Evolutionary conservation across 306 rosid species (phyloP), one percentile per base, ranked within the genome.

Genomic region (Gillenia trifoliata): DNA sequence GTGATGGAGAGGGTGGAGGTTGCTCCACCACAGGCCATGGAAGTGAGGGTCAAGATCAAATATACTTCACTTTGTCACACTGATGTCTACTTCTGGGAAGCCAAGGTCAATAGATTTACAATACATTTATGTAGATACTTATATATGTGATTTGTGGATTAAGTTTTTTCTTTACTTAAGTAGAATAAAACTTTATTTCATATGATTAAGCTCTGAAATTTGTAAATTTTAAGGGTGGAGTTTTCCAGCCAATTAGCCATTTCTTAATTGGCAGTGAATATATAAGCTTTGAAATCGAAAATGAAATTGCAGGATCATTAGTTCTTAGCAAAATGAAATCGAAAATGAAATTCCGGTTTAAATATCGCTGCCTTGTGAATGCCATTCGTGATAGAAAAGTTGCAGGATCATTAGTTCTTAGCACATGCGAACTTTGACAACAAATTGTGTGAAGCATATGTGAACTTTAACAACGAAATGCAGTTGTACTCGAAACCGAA

Each of bases 41-140:
- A 79, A 75, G 83, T 79, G 20, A 66, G 83, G 55, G 13, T 83
- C 57, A 79, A 75, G 57, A 26, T 75, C 72, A 75, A 70, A 45
- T 78, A 78, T 66, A 70, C 86, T 41, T 70, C 84, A 30, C 83
- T 83, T 68, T 83, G 86, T 63, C 86, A 62, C 45, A 83, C 81
- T 41, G 83, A 83, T 79, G 41, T 83, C 50, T 49, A 23, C 56
- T 79, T 71, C 76, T 83, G 86, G 86, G 70, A 83, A 66, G 77
- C 81, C 68, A 83, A 79, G 81, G 86, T 83, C 54, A 8, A 30
- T 8, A 34, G 11, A n/a, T n/a, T n/a, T n/a, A n/a, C 12, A 16
- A 40, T 25, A 61, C 19, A 33, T 8, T n/a, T 20, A 23, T 56
- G 16, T 23, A 3, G 11, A 56, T 40, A 6, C 11, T 8, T 11